A percentile compares a stretch with the other conserved stretches of the same genome.
phyloP scores from a whole-genome alignment of 345 rosid genomes.

The Kandelia obovata region DNA sequence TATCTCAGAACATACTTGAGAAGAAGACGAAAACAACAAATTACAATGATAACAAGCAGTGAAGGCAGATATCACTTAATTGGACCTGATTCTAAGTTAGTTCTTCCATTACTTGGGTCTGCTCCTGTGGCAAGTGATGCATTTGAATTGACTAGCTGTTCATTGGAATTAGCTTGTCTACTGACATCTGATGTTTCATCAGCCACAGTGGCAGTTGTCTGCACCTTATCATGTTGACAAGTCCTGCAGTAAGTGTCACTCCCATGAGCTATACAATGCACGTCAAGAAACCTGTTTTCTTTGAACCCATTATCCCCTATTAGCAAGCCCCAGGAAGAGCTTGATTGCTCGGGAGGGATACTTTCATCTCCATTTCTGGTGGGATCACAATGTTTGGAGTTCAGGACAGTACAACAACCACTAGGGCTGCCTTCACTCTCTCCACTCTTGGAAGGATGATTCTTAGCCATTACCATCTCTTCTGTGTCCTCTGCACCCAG shows the following conservation, averaged over 20 bases:
- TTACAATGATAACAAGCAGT: background rate
- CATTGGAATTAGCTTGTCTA: constrained; percentile 42
- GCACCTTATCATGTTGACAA: constrained; percentile 48
- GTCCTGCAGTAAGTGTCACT: constrained; percentile 32
- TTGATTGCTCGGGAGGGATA: constrained; percentile 50
- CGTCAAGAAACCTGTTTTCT: constrained; percentile 44
- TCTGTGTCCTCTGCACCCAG: constrained; percentile 81
- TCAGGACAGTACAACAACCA: constrained; percentile 35
- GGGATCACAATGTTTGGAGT: constrained; percentile 49
- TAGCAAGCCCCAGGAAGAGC: constrained; percentile 46
- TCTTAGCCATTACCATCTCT: constrained; percentile 65
- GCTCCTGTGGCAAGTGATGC: constrained; percentile 31
- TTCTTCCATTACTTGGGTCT: constrained; percentile 54
- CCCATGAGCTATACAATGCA: constrained; percentile 30
- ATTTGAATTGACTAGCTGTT: constrained; percentile 29
- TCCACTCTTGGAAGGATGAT: constrained; percentile 45
- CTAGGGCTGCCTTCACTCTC: constrained; percentile 60
- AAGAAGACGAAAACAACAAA: constrained; percentile 7
- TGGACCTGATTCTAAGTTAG: constrained; percentile 51
- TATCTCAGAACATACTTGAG: constrained; percentile 23
- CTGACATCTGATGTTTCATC: constrained; percentile 46
- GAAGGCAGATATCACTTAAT: constrained; percentile 6
- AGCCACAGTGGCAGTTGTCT: constrained; percentile 37
- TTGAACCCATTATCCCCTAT: constrained; percentile 51
- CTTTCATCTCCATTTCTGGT: constrained; percentile 51